Evolutionary conservation across 371 early-diverging fungal genomes (phyloP).

Genomic region (Mortierella polycephala): DNA sequence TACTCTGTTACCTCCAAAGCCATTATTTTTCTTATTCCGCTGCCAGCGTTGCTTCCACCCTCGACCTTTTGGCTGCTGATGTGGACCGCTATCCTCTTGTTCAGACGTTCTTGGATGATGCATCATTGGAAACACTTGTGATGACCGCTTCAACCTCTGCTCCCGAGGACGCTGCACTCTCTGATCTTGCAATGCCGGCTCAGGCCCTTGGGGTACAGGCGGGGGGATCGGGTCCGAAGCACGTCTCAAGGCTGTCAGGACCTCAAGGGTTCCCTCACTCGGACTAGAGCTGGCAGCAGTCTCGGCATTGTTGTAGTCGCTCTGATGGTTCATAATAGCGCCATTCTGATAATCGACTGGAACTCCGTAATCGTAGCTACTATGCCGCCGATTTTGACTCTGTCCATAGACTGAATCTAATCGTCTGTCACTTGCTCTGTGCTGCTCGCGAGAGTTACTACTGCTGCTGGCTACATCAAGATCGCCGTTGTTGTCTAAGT

Average conservation of each 20-base stretch:
- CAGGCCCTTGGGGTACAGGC: not conserved
- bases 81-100: not conserved
- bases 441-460: not conserved
- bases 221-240: not conserved
- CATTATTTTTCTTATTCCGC: not conserved
- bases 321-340: not conserved
- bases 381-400: not conserved
- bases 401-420: not conserved
- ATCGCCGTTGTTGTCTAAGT: not conserved
- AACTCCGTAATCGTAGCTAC: conserved; percentile 23
- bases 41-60: conserved; percentile 3
- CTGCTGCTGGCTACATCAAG: not conserved
- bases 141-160: conserved; percentile 25
- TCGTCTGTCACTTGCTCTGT: not conserved
- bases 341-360: conserved; percentile 15
- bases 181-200: not conserved
- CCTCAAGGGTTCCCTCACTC: not conserved
- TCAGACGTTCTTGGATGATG: conserved; percentile 6
- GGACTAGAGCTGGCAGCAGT: not conserved
- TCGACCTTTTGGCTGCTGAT: not conserved
- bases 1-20: not conserved
- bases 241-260: not conserved
- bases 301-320: not conserved
- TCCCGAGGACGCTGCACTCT: conserved; percentile 4
- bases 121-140: conserved; percentile 11